Evolutionary conservation across 371 early-diverging fungal species (phyloP).

Genomic region (Actinomortierella ambigua): DNA sequence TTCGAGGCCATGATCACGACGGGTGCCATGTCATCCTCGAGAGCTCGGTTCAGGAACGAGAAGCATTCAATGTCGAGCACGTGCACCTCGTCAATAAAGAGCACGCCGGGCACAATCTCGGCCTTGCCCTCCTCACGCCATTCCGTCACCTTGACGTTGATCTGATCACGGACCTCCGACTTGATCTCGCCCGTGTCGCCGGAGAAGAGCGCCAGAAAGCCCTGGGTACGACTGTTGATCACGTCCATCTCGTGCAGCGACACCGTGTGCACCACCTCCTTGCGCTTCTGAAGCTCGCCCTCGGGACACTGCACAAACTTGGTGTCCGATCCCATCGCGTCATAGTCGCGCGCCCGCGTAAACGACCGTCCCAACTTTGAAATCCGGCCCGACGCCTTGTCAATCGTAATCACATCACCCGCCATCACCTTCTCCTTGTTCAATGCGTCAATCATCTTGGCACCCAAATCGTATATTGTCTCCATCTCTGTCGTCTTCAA

Average conservation of each 20-base stretch:
- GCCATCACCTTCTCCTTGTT: slow-evolving; percentile 97
- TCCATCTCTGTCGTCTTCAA: slow-evolving; percentile 99
- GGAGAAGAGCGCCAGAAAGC: slow-evolving; percentile 96
- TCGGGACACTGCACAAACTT: slow-evolving; percentile 99
- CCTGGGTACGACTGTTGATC: slow-evolving; percentile 98
- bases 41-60: slow-evolving; percentile 96
- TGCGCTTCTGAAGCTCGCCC: slow-evolving; percentile 97
- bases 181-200: slow-evolving; percentile 99
- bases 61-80: slow-evolving; percentile 99
- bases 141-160: slow-evolving; percentile 96
- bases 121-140: slow-evolving; percentile 99
- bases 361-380: slow-evolving; percentile 96
- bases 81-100: slow-evolving; percentile 99
- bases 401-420: slow-evolving; percentile 98
- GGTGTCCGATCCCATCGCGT: slow-evolving; percentile 95
- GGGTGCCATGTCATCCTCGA: slow-evolving; percentile 95
- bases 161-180: slow-evolving; percentile 96
- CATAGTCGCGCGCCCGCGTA: slow-evolving; percentile 94
- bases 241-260: slow-evolving; percentile 99
- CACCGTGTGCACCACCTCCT: slow-evolving; percentile 96
- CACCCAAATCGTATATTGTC: slow-evolving; percentile 98
- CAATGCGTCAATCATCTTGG: slow-evolving; percentile 97
- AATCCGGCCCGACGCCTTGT: slow-evolving; percentile 98
- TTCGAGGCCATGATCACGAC: slow-evolving; percentile 99
- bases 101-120: slow-evolving; percentile 96